Percentiles rank a stretch among this genome's conserved stretches.
phyloP scores from a whole-genome alignment of 2,329 filamentous ascomycete genomes.

The Talaromyces sp. region DNA sequence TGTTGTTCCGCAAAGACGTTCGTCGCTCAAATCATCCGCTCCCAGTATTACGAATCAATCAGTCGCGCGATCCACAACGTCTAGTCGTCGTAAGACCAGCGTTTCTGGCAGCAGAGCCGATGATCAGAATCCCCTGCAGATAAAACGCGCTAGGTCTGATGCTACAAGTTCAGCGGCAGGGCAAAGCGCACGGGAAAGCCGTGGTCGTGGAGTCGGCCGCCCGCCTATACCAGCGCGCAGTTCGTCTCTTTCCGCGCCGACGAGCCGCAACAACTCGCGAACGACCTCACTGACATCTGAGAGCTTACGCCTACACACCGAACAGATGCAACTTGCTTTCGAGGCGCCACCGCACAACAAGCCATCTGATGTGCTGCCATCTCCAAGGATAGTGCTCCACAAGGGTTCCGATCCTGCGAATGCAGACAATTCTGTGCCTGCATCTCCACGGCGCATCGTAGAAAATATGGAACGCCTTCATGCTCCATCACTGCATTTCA shows the following conservation, averaged over 20 bases:
- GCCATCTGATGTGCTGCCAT: constrained; percentile 20
- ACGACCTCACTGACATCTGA: constrained; percentile 43
- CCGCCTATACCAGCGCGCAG: constrained; percentile 37
- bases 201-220: constrained; percentile 24
- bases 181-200: constrained; percentile 21
- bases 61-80: constrained; percentile 34
- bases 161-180: constrained; percentile 23
- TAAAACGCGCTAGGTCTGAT: constrained; percentile 39
- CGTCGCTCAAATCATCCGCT: constrained; percentile 39
- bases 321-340: constrained; percentile 23
- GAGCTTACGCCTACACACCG: constrained; percentile 32
- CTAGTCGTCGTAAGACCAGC: constrained; percentile 33
- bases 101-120: constrained; percentile 21
- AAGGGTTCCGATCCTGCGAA: constrained; percentile 17
- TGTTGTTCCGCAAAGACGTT: constrained; percentile 44
- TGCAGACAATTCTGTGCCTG: constrained; percentile 30
- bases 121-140: constrained; percentile 18
- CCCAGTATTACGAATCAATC: constrained; percentile 36
- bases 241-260: constrained; percentile 45
- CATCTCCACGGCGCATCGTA: constrained; percentile 30
- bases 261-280: constrained; percentile 41
- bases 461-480: constrained; percentile 39
- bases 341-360: constrained; percentile 21
- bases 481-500: constrained; percentile 46
- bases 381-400: constrained; percentile 19